Evolutionary conservation across 192 early-diverging fungal genomes (phyloP).

Genomic region (Entomortierella lignicola): DNA sequence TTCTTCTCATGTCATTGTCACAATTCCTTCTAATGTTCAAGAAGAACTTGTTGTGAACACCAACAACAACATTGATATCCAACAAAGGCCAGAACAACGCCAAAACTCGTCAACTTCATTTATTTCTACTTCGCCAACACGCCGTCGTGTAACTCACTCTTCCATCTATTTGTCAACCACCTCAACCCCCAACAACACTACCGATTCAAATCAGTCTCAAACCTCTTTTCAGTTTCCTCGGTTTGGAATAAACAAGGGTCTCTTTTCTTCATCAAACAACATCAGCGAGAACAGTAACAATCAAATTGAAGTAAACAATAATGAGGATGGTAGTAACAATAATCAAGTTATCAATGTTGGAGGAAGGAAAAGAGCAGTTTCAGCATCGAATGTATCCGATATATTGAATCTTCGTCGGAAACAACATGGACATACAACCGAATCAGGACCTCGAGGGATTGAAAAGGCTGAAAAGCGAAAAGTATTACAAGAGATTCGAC

Average conservation of each 20-base stretch:
- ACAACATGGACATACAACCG: slow-evolving; percentile 32
- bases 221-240: slow-evolving; percentile 29
- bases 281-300: slow-evolving; percentile 2
- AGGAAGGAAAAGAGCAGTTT: neutral
- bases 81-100: neutral
- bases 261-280: slow-evolving; percentile 3
- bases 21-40: neutral
- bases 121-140: neutral
- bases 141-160: too few relatives aligned
- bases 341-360: neutral
- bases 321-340: slow-evolving; percentile 2
- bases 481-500: slow-evolving; percentile 41
- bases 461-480: slow-evolving; percentile 29
- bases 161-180: too few relatives aligned
- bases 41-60: neutral
- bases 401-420: slow-evolving; percentile 38
- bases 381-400: slow-evolving; percentile 5
- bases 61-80: neutral
- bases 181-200: slow-evolving; percentile 13
- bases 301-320: neutral
- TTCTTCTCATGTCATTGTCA: neutral
- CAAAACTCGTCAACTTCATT: neutral
- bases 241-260: slow-evolving; percentile 23
- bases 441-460: slow-evolving; percentile 36
- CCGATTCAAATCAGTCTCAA: neutral